These are phyloP conservation scores for Pythium volutum DNA, from an alignment of 352 stramenopile species.

Conservation along the genomic window DNA sequence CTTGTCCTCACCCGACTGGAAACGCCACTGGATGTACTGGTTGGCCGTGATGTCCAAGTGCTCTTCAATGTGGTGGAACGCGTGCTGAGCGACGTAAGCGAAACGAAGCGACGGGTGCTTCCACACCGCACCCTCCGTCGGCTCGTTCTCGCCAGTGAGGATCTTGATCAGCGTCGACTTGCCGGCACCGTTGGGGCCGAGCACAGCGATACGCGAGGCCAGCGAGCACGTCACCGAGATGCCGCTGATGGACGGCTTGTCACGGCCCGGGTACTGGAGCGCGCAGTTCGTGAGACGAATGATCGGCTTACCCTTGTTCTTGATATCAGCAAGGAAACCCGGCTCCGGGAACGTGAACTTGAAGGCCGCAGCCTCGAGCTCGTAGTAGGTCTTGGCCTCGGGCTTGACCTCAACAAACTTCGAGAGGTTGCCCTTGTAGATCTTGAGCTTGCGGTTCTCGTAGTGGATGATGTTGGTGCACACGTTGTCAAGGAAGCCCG, in stretches of 20 bases:
- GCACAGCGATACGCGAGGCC: conserved; percentile 72
- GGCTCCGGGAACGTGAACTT: conserved; percentile 88
- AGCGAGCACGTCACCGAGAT: conserved; percentile 78
- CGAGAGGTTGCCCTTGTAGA: conserved; percentile 86
- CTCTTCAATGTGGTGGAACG: conserved; percentile 97
- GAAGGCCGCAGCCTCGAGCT: conserved; percentile 79
- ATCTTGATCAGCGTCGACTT: conserved; percentile 98
- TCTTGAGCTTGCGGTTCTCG: conserved; percentile 91
- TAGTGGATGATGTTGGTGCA: conserved; percentile 98
- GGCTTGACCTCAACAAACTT: conserved; percentile 85
- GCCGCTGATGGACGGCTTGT: conserved; percentile 84
- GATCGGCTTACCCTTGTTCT: conserved; percentile 90
- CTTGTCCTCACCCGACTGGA: conserved; percentile 90
- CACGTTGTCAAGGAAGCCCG: conserved; percentile 97
- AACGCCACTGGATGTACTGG: conserved; percentile 98
- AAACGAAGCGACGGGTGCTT: conserved; percentile 90
- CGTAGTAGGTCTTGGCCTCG: conserved; percentile 88
- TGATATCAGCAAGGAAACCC: conserved; percentile 87
- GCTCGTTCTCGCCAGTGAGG: conserved; percentile 81
- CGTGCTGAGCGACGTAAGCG: conserved; percentile 96
- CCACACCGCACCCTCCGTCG: conserved; percentile 67
- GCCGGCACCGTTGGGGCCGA: conserved; percentile 91
- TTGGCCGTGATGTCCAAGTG: conserved; percentile 95
- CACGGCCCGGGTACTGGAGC: conserved; percentile 76
- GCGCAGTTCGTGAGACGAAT: conserved; percentile 86